Percentiles rank a stretch among this genome's conserved stretches.
These are phyloP conservation scores for Phialocephala sp. DNA, from an alignment of 2,329 filamentous ascomycete genomes.

Conservation along the genomic window DNA sequence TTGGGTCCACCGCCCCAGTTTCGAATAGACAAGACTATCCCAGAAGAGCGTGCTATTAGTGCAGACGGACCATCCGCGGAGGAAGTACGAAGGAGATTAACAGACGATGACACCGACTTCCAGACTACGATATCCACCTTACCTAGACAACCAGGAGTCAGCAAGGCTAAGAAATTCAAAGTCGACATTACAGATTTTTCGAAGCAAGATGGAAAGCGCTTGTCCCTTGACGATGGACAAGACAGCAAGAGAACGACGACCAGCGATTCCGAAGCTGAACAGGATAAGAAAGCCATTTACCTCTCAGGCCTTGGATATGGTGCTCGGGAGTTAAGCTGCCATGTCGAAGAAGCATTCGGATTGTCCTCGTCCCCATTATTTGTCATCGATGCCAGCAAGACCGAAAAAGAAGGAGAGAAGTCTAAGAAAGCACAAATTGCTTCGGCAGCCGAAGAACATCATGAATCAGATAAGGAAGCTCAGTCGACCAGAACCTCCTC, in stretches of 20 bases:
- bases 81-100: not conserved
- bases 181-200: no score
- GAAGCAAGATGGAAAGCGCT: not conserved
- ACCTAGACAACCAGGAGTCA: not conserved
- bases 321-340: slow-evolving; percentile 34
- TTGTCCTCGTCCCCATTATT: slow-evolving; percentile 29
- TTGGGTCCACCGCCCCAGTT: slow-evolving; percentile 39
- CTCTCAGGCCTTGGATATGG: slow-evolving; percentile 32
- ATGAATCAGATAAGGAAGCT: slow-evolving; percentile 5
- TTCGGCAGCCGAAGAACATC: not conserved
- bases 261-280: not conserved
- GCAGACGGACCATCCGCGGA: slow-evolving; percentile 24
- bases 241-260: not conserved
- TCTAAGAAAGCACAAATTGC: not conserved
- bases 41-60: slow-evolving; percentile 39
- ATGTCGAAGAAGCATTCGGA: slow-evolving; percentile 38
- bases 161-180: not conserved
- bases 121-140: not conserved
- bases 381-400: slow-evolving; percentile 23
- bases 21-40: slow-evolving; percentile 39
- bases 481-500: slow-evolving; percentile 22
- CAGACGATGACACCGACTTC: not conserved
- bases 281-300: slow-evolving; percentile 23
- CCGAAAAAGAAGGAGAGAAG: not conserved
- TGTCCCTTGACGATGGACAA: not conserved